Conservation (phyloP, 2,329 filamentous ascomycete species). For the Penicillium sp. region DNA sequence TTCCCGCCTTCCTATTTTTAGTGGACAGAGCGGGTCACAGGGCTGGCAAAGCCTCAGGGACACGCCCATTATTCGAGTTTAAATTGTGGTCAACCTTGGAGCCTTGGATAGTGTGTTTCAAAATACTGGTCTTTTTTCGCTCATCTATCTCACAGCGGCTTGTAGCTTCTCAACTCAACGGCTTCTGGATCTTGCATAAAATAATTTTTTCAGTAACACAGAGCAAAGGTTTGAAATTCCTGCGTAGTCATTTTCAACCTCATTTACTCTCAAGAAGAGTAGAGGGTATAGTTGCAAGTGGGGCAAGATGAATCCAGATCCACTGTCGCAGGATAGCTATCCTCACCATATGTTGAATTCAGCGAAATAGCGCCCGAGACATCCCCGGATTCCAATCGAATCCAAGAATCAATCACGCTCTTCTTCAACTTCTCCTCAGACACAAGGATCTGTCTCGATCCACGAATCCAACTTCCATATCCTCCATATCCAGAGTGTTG, state of each 20-base stretch:
- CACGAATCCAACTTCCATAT: slow-evolving; percentile 65
- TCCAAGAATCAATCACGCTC: slow-evolving; percentile 58
- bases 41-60: neutral
- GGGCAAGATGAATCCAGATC: slow-evolving; percentile 1
- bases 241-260: no score
- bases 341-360: slow-evolving; percentile 60
- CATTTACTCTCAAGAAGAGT: neutral
- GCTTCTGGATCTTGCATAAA: no score
- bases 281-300: neutral
- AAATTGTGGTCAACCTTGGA: neutral
- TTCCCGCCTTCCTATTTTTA: neutral
- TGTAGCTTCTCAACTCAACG: no score
- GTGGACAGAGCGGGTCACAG: neutral
- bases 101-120: no score
- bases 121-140: no score
- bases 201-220: no score
- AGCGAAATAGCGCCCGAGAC: slow-evolving; percentile 54
- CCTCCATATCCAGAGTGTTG: slow-evolving; percentile 70
- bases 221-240: no score
- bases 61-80: neutral
- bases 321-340: slow-evolving; percentile 29
- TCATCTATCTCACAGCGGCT: no score
- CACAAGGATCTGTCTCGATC: slow-evolving; percentile 57
- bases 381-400: slow-evolving; percentile 58
- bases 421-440: slow-evolving; percentile 44